phyloP scores from a whole-genome alignment of 1,284 basidiomycete species.

The Cystobasidiaceae sp. region DNA sequence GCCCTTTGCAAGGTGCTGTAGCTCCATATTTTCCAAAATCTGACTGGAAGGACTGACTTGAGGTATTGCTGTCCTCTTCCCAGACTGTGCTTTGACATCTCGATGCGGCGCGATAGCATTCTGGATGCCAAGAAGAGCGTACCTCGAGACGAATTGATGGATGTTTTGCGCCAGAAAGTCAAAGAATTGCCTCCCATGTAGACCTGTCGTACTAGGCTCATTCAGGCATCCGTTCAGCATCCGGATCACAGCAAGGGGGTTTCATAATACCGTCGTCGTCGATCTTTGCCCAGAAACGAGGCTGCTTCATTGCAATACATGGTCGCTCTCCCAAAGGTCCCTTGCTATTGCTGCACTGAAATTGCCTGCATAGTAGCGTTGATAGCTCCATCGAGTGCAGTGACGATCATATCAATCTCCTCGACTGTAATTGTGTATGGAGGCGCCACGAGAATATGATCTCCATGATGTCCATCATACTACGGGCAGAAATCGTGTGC shows the following conservation, averaged over 20 bases:
- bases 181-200: too few relatives aligned
- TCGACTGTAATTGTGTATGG: slow-evolving; percentile 42
- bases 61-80: background rate
- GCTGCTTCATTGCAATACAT: too few relatives aligned
- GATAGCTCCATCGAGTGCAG: slow-evolving; percentile 32
- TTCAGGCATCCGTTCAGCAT: too few relatives aligned
- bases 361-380: background rate
- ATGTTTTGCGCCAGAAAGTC: too few relatives aligned
- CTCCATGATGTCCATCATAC: slow-evolving; percentile 43
- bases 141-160: too few relatives aligned
- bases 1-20: background rate
- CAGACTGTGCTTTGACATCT: background rate
- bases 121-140: background rate
- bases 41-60: background rate
- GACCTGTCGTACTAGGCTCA: too few relatives aligned
- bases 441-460: slow-evolving; percentile 45
- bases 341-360: too few relatives aligned
- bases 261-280: too few relatives aligned
- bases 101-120: background rate
- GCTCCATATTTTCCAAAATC: background rate
- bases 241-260: too few relatives aligned
- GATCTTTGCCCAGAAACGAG: too few relatives aligned
- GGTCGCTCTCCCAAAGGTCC: too few relatives aligned
- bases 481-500: background rate
- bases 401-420: slow-evolving; percentile 39